Evolutionary conservation across 345 rosid species (phyloP).

Genomic region (Gynandropsis gynandra): DNA sequence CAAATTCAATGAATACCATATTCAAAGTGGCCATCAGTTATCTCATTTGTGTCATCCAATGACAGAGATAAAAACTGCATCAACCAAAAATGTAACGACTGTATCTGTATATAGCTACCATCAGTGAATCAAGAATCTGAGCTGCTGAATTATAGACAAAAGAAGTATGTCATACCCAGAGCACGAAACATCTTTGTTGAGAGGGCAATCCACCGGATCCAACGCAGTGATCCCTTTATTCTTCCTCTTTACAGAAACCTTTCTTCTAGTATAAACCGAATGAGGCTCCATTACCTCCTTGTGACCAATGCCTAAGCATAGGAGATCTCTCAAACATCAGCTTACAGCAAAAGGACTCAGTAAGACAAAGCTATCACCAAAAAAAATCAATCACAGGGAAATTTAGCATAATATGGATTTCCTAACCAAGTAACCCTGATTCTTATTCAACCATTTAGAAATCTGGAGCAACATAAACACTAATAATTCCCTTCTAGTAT

Average conservation of each 20-base stretch:
- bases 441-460: neutral
- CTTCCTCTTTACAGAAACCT: conserved; percentile 29
- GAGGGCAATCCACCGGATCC: conserved; percentile 23
- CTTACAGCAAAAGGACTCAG: neutral
- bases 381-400: neutral
- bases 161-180: conserved; percentile 34
- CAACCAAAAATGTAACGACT: conserved; percentile 1
- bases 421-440: neutral
- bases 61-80: neutral
- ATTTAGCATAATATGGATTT: conserved; percentile 6
- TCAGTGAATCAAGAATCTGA: neutral
- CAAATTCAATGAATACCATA: neutral
- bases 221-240: conserved; percentile 30
- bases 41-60: conserved; percentile 7
- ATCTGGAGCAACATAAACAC: neutral
- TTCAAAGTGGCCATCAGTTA: conserved; percentile 1
- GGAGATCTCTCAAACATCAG: conserved; percentile 10
- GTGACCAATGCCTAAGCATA: conserved; percentile 24
- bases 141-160: no score
- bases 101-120: conserved; percentile 13
- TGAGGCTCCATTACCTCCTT: conserved; percentile 25
- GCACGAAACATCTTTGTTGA: conserved; percentile 17
- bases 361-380: neutral
- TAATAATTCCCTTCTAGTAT: neutral
- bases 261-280: conserved; percentile 36